Percentiles rank a stretch among this genome's conserved stretches.
These are phyloP conservation scores for Ascodesmis nigricans DNA, from an alignment of 495 filamentous ascomycete genomes.

Conservation along the genomic window DNA sequence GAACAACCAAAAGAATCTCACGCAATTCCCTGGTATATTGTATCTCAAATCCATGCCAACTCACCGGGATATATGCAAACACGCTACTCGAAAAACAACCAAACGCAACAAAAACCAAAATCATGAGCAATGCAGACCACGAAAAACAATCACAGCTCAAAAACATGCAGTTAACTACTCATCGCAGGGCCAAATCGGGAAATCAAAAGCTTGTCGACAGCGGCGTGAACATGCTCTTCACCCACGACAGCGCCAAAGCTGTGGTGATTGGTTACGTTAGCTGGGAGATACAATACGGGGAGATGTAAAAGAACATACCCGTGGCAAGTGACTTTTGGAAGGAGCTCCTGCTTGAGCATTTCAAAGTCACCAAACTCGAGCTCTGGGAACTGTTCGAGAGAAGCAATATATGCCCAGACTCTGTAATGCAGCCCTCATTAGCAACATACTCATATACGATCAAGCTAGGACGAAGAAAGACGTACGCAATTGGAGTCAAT, in stretches of 20 bases:
- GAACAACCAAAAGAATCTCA: too few species aligned
- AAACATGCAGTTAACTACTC: too few species aligned
- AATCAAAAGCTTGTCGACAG: conserved; percentile 34
- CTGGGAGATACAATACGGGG: background rate
- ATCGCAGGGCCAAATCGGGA: background rate
- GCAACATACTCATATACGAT: conserved; percentile 2
- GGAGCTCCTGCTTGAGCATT: conserved; percentile 46
- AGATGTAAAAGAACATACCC: conserved; percentile 38
- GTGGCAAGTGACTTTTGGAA: conserved; percentile 72
- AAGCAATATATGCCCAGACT: conserved; percentile 61
- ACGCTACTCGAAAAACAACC: too few species aligned
- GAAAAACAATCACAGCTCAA: too few species aligned
- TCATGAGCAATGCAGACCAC: too few species aligned
- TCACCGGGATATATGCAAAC: too few species aligned
- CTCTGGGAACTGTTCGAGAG: conserved; percentile 41
- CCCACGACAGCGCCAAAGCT: conserved; percentile 73
- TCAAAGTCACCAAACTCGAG: conserved; percentile 49
- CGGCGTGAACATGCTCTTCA: conserved; percentile 80
- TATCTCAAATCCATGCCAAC: too few species aligned
- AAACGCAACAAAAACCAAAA: too few species aligned
- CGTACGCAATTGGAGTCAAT: conserved; percentile 75
- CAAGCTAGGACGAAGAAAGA: background rate
- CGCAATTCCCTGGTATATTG: too few species aligned
- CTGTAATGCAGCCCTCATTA: conserved; percentile 5
- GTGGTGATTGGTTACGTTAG: conserved; percentile 1